These are phyloP conservation scores for Reutealis trisperma DNA, from an alignment of 345 rosid genomes.

Conservation along the genomic window DNA sequence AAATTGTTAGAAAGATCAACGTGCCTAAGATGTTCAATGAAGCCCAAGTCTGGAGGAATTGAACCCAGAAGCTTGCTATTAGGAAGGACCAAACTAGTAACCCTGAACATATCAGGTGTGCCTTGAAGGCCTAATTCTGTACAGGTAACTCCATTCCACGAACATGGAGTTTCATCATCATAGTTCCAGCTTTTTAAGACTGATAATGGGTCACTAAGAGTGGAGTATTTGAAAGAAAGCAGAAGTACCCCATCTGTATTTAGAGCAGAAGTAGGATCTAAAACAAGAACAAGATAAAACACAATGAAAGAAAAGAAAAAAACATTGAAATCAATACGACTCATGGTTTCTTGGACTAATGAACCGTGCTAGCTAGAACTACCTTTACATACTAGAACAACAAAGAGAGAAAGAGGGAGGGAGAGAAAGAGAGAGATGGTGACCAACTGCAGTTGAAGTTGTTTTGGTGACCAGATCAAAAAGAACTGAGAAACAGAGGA, in stretches of 20 bases:
- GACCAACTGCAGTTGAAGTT: conserved; percentile 60
- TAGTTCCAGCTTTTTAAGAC: conserved; percentile 65
- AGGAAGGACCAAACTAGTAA: conserved; percentile 59
- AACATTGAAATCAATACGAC: conserved; percentile 23
- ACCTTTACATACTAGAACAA: conserved; percentile 27
- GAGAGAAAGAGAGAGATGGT: conserved; percentile 44
- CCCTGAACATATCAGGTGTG: conserved; percentile 56
- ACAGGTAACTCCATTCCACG: conserved; percentile 73
- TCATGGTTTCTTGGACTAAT: conserved; percentile 30
- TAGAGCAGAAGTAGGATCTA: conserved; percentile 48
- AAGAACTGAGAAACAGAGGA: conserved; percentile 20
- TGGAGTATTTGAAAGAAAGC: conserved; percentile 71
- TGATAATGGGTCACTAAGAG: conserved; percentile 62
- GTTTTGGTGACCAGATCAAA: conserved; percentile 68
- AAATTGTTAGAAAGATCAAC: conserved; percentile 70
- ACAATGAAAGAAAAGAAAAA: conserved; percentile 19
- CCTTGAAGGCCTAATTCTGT: conserved; percentile 39
- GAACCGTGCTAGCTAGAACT: background rate
- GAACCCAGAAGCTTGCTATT: conserved; percentile 64
- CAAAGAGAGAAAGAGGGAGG: conserved; percentile 34
- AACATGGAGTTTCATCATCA: conserved; percentile 62
- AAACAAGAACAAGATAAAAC: conserved; percentile 24
- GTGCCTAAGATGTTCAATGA: conserved; percentile 46
- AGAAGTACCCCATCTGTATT: conserved; percentile 59
- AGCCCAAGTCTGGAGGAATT: conserved; percentile 49